These are phyloP conservation scores for Nymphaea thermarum DNA, from an alignment of 164 flowering plant species.

Conservation along the genomic window DNA sequence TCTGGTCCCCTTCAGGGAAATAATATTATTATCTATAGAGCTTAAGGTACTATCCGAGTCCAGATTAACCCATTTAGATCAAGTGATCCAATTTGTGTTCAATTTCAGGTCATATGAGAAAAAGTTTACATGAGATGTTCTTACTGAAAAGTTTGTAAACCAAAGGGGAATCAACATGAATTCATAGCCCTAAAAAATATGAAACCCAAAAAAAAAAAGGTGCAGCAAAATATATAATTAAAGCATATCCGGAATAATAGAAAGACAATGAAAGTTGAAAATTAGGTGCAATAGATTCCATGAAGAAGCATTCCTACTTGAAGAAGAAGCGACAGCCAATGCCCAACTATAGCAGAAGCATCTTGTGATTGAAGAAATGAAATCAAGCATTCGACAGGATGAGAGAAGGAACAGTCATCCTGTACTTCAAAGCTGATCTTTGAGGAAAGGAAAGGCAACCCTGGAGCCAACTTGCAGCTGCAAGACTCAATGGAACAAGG, in stretches of 20 bases:
- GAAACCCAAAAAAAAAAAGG: background rate
- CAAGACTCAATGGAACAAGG: constrained; percentile 50
- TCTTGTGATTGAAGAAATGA: constrained; percentile 70
- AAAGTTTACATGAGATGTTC: too few species aligned
- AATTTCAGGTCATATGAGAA: too few species aligned
- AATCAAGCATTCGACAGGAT: constrained; percentile 56
- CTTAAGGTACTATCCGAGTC: too few species aligned
- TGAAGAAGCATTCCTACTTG: constrained; percentile 28
- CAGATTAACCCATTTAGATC: too few species aligned
- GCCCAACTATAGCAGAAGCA: constrained; percentile 89
- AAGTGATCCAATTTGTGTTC: too few species aligned
- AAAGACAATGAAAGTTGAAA: background rate
- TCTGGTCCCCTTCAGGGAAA: too few species aligned
- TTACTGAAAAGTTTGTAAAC: too few species aligned
- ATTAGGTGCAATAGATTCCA: too few species aligned
- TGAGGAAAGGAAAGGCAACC: constrained; percentile 31
- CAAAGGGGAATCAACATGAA: too few species aligned
- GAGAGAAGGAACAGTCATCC: constrained; percentile 4
- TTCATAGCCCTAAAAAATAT: too few species aligned
- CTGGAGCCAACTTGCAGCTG: constrained; percentile 34
- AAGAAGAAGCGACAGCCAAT: constrained; percentile 92
- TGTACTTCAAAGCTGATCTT: constrained; percentile 10
- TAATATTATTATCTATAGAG: too few species aligned
- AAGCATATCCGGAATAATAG: background rate
- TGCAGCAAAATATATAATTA: background rate